Evolutionary conservation across 192 early-diverging fungal species (phyloP).

Genomic region (Rhizophagus prolifer): DNA sequence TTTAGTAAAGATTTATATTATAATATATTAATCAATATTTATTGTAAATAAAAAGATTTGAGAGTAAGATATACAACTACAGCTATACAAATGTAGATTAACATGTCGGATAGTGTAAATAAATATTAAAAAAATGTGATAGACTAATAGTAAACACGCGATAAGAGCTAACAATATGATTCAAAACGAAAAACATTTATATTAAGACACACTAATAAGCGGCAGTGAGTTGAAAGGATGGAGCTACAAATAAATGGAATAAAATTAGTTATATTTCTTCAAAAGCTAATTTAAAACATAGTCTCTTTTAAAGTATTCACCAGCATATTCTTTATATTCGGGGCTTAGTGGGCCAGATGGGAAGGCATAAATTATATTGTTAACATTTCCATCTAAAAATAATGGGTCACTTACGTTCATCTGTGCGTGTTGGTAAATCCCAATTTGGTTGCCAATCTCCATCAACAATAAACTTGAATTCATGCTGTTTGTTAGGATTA

Average conservation of each 20-base stretch:
- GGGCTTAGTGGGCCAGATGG: conserved; percentile 13
- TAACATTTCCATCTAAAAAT: conserved; percentile 34
- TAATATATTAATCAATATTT: too few relatives aligned
- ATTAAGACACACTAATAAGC: not conserved
- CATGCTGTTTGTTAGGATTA: conserved; percentile 25
- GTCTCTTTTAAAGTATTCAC: not conserved
- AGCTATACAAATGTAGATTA: too few relatives aligned
- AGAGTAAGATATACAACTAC: too few relatives aligned
- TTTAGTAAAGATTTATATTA: too few relatives aligned
- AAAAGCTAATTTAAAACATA: not conserved
- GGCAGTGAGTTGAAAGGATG: not conserved
- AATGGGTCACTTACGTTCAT: conserved; percentile 28
- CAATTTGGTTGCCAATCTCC: conserved; percentile 27
- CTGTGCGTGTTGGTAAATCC: conserved; percentile 29
- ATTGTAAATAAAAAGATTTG: too few relatives aligned
- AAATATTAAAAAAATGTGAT: too few relatives aligned
- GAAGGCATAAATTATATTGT: conserved; percentile 31
- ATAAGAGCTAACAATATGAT: too few relatives aligned
- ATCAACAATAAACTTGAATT: conserved; percentile 39
- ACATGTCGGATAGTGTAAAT: too few relatives aligned
- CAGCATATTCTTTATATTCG: conserved; percentile 20
- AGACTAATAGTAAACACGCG: too few relatives aligned
- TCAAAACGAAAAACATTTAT: too few relatives aligned
- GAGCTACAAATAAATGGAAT: not conserved
- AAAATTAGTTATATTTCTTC: not conserved